Evolutionary conservation across 176 grass and related monocot species (phyloP), one percentile per base, ranked within the genome.

Genomic region (Chrysopogon serrulatus): DNA sequence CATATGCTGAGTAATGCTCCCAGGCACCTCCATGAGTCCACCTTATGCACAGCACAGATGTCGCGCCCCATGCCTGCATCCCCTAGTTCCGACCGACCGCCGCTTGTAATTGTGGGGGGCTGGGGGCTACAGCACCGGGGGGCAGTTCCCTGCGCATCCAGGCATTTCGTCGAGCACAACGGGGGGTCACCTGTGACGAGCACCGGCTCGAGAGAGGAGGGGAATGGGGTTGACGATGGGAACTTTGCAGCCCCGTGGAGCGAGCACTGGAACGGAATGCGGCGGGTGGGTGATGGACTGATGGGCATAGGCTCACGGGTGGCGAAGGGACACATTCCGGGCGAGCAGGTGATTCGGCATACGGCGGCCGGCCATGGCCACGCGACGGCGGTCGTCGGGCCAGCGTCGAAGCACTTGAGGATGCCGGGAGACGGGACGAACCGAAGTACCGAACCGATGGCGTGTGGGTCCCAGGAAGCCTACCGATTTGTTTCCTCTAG

Each of bases 131-230:
- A 51, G 45, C 49, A 53, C 8, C 15, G 26, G 47, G 10, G 10
- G 7, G 6, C 51, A 54, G 51, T n/a, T n/a, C 19, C 51, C 8
- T 21, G 51, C 30, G 14, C 31, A 4, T 32, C 0, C 31, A 76
- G 49, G 33, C 74, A 76, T 76, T 76, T 76, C 74, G 19, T 59
- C 74, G 74, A 76, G 34, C 74, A 27, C 51, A 3, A 21, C 23
- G 12, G 57, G 12, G 57, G 32, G 21, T 51, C 72, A 53, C 1
- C 47, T 1, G 19, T 35, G 13, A 76, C 49, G 19, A 35, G 47
- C 72, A 10, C 31, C 28, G 19, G 65, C 8, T 39, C 18, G 72
- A 12, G 45, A 18, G 19, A 14, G 73, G 11, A 31, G 15, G 17
- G 33, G 2, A 1, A 2, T 10, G 8, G 18, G 34, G 5, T 13